phyloP scores from a whole-genome alignment of 768 basidiomycete genomes.

The Atractiella rhizophila region DNA sequence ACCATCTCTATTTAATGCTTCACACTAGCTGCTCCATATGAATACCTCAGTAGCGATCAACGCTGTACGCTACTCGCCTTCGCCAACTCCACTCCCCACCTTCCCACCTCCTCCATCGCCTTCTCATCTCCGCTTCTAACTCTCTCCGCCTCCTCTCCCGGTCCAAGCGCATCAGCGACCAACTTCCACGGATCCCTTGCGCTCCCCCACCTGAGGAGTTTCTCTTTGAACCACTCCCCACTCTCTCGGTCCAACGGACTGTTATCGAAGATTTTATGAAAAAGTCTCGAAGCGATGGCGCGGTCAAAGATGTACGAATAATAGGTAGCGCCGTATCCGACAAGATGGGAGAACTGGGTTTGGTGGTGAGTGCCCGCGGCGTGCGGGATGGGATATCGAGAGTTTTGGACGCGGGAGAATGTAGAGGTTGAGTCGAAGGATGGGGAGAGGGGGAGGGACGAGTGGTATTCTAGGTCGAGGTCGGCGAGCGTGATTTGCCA shows the following conservation, averaged over 20 bases:
- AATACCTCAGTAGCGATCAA: no score
- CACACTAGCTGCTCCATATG: no score
- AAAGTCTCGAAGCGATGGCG: conserved; percentile 81
- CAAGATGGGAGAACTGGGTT: conserved; percentile 82
- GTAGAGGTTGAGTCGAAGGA: conserved; percentile 50
- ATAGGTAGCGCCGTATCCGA: conserved; percentile 89
- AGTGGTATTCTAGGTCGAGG: conserved; percentile 77
- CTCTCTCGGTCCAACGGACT: conserved; percentile 43
- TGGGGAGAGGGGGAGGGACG: conserved; percentile 31
- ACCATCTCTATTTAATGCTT: no score
- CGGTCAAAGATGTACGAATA: conserved; percentile 94
- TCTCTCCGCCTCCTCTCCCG: conserved; percentile 35
- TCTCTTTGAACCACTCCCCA: conserved; percentile 57
- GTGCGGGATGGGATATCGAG: conserved; percentile 52
- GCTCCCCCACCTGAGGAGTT: conserved; percentile 57
- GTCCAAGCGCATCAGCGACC: conserved; percentile 44
- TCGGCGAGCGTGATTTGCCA: conserved; percentile 68
- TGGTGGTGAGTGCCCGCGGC: conserved; percentile 74
- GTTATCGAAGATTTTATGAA: conserved; percentile 42
- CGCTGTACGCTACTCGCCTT: background rate
- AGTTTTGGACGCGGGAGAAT: conserved; percentile 30
- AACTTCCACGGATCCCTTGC: conserved; percentile 84
- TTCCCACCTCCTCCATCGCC: conserved; percentile 73
- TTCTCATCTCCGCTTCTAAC: conserved; percentile 57
- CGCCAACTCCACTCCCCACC: conserved; percentile 44